Conservation (phyloP, 352 stramenopile genomes). For the Phytophthora uliginosa region DNA sequence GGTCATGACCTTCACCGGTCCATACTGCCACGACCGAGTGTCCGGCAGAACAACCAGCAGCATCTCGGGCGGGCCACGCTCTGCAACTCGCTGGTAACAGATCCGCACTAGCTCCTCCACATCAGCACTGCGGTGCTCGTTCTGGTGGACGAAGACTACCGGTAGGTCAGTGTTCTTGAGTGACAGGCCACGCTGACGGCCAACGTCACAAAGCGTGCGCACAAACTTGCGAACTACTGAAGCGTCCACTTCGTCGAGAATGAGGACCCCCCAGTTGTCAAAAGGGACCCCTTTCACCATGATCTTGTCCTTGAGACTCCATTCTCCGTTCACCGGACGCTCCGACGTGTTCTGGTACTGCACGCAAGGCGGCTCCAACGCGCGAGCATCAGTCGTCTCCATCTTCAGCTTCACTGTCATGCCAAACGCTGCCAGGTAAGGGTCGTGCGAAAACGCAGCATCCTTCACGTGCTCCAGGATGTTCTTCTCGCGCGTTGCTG, state of each 20-base stretch:
- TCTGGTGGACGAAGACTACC: not conserved
- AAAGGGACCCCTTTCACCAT: not conserved
- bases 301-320: not conserved
- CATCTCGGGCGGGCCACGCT: not conserved
- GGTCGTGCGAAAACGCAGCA: not conserved
- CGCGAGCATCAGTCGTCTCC: not conserved
- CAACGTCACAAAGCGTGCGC: not conserved
- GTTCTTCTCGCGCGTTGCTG: not conserved
- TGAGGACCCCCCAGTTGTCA: not conserved
- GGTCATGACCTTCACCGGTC: not conserved
- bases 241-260: not conserved
- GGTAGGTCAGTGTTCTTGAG: not conserved
- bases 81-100: not conserved
- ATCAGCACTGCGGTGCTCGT: not conserved
- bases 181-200: not conserved
- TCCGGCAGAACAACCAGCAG: not conserved
- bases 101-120: not conserved
- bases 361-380: not conserved
- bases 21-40: not conserved
- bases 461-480: not conserved
- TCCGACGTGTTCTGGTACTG: not conserved
- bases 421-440: not conserved
- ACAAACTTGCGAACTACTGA: not conserved
- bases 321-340: not conserved
- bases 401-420: not conserved